phyloP scores from a whole-genome alignment of 164 flowering plant genomes.

The Chloranthus sessilifolius region DNA sequence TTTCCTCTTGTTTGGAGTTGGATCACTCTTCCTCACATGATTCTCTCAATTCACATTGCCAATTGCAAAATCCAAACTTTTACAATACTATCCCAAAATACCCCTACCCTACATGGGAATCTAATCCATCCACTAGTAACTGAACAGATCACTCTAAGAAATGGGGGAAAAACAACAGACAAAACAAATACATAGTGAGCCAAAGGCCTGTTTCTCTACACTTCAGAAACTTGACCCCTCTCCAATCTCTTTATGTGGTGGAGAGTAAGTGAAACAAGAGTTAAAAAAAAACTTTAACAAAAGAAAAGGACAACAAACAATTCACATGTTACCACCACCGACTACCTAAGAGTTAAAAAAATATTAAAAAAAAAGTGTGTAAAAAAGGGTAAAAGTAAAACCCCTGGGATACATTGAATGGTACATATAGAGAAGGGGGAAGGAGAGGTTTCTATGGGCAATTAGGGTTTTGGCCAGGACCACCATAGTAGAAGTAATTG shows the following conservation, averaged over 20 bases:
- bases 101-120: constrained; percentile 3
- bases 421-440: constrained; percentile 20
- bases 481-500: constrained; percentile 59
- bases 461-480: constrained; percentile 53
- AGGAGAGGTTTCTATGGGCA: constrained; percentile 27
- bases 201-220: constrained; percentile 36
- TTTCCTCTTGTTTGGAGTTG: too few species aligned
- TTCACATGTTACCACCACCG: constrained; percentile 27
- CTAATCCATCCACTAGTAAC: constrained; percentile 10
- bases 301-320: constrained; percentile 6
- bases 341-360: constrained; percentile 24
- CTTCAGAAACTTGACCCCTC: constrained; percentile 37
- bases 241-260: constrained; percentile 34
- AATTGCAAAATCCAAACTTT: too few species aligned
- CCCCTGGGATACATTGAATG: constrained; percentile 31
- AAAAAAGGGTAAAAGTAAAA: constrained; percentile 12
- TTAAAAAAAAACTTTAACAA: constrained; percentile 41
- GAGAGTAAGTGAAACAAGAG: constrained; percentile 14
- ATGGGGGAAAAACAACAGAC: constrained; percentile 34
- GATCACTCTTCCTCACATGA: too few species aligned
- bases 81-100: too few species aligned
- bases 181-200: constrained; percentile 31
- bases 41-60: too few species aligned
- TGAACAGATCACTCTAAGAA: constrained; percentile 33
- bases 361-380: constrained; percentile 29